A percentile compares a stretch with the other conserved stretches of the same genome.
These are phyloP conservation scores for Eucalyptus curtisii DNA, from an alignment of 345 rosid species.

Conservation along the genomic window DNA sequence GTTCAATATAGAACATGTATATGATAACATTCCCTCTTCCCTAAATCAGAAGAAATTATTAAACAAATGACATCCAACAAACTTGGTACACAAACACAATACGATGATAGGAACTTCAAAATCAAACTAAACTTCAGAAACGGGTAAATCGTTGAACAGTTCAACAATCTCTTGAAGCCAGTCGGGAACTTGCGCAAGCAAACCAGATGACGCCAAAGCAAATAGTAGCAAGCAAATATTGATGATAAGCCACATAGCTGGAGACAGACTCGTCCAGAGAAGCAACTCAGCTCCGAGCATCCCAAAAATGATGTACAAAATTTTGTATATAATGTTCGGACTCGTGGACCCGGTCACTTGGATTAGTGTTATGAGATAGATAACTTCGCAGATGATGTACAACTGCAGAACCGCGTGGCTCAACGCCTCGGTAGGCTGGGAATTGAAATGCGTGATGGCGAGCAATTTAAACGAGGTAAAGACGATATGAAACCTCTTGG, in stretches of 20 bases:
- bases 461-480: fast-evolving
- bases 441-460: neutral
- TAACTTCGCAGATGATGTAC: neutral
- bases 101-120: fast-evolving
- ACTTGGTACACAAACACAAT: neutral
- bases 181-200: fast-evolving
- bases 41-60: fast-evolving
- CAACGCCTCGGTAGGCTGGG: fast-evolving
- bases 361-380: neutral
- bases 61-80: neutral
- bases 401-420: fast-evolving
- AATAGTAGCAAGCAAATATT: neutral
- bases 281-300: neutral
- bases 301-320: neutral
- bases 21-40: neutral
- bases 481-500: neutral
- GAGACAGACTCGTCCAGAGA: fast-evolving
- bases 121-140: neutral
- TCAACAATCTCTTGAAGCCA: neutral
- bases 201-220: neutral
- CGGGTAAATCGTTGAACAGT: fast-evolving
- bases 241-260: fast-evolving
- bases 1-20: neutral
- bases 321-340: fast-evolving
- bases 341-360: fast-evolving